phyloP scores from a whole-genome alignment of 768 basidiomycete genomes.

The Crassisporium funariophilum region DNA sequence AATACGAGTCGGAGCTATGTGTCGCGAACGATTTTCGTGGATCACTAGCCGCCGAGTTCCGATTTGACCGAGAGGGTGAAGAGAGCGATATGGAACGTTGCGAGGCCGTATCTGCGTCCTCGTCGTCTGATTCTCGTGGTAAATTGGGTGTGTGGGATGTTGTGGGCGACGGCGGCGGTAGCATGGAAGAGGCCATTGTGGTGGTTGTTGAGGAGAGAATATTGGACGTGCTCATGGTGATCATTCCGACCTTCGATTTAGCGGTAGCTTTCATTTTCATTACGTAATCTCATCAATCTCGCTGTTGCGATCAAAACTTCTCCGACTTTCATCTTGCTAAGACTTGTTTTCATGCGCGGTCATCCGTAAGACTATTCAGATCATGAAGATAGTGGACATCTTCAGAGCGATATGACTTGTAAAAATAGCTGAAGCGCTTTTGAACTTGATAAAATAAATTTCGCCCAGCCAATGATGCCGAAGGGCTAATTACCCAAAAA shows the following conservation, averaged over 20 bases:
- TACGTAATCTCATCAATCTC: too few species aligned
- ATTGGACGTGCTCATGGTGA: background rate
- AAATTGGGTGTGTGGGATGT: slow-evolving; percentile 29
- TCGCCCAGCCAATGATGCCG: too few species aligned
- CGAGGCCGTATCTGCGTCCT: slow-evolving; percentile 76
- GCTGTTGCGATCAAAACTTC: too few species aligned
- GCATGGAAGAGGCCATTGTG: slow-evolving; percentile 22
- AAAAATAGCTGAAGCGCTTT: too few species aligned
- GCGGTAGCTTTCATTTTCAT: background rate
- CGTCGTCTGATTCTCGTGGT: slow-evolving; percentile 40
- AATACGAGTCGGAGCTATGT: slow-evolving; percentile 28
- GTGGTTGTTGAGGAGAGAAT: slow-evolving; percentile 4
- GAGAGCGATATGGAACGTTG: slow-evolving; percentile 77
- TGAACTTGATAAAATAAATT: background rate
- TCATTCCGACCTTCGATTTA: background rate
- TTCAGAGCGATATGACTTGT: too few species aligned
- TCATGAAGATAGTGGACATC: too few species aligned
- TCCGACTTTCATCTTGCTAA: too few species aligned
- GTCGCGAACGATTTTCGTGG: slow-evolving; percentile 30
- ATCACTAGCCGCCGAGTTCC: slow-evolving; percentile 33
- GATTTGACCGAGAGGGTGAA: slow-evolving; percentile 59
- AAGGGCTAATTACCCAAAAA: too few species aligned
- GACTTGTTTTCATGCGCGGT: too few species aligned
- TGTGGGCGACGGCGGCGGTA: slow-evolving; percentile 36
- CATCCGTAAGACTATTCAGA: too few species aligned